These are phyloP conservation scores for Penicillium lagena DNA, from an alignment of 495 filamentous ascomycete species.

Conservation along the genomic window DNA sequence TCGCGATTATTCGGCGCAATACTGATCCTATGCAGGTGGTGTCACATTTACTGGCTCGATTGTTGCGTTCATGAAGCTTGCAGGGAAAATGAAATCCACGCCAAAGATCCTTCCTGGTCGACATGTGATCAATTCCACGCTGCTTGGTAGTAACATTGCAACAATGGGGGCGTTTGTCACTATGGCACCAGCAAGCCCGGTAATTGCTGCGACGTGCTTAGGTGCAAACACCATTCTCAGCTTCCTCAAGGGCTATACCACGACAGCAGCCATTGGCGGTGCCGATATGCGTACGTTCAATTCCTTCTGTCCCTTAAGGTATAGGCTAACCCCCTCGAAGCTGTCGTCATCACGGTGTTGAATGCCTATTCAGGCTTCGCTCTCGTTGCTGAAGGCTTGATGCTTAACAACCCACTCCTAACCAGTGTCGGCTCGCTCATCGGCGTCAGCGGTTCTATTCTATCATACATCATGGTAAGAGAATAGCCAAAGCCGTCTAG, in stretches of 20 bases:
- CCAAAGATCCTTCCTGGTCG: conserved; percentile 62
- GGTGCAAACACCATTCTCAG: conserved; percentile 67
- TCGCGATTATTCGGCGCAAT: no score
- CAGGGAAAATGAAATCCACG: conserved; percentile 68
- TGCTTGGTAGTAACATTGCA: conserved; percentile 64
- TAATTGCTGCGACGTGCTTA: conserved; percentile 66
- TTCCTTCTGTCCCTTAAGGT: no score
- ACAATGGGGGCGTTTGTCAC: conserved; percentile 76
- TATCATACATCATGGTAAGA: conserved; percentile 62
- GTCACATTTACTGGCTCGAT: conserved; percentile 81
- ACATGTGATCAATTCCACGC: conserved; percentile 61
- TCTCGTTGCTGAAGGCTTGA: conserved; percentile 75
- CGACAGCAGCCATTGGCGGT: conserved; percentile 76
- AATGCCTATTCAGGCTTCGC: conserved; percentile 85
- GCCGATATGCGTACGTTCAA: conserved; percentile 57
- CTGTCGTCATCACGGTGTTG: conserved; percentile 77
- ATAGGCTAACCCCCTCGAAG: no score
- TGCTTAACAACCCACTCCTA: conserved; percentile 76
- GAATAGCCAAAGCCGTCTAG: no score
- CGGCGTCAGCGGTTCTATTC: conserved; percentile 73
- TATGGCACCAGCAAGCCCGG: conserved; percentile 64
- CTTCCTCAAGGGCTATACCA: conserved; percentile 77
- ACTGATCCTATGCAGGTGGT: conserved; percentile 27
- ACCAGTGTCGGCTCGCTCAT: conserved; percentile 76
- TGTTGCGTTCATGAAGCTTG: conserved; percentile 74